These are phyloP conservation scores for Nitzschia putrida DNA, from an alignment of 108 stramenopile genomes.

Conservation along the genomic window DNA sequence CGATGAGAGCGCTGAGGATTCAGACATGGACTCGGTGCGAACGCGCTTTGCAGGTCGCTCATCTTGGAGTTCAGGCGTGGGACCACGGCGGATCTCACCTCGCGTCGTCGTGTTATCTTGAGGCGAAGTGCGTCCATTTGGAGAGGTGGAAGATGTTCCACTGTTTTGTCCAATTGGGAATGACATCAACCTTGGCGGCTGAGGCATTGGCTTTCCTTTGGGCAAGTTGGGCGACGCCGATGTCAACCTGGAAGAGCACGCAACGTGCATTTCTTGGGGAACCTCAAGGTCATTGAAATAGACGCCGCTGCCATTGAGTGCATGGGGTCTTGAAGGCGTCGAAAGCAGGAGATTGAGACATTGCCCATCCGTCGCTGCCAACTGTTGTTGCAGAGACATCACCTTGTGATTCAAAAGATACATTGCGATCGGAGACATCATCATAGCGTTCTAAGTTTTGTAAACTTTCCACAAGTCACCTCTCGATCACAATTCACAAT, in stretches of 20 bases:
- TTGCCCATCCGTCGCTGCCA: not conserved
- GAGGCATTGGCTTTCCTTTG: conserved; percentile 21
- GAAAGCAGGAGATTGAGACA: not conserved
- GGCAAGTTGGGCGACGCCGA: conserved; percentile 4
- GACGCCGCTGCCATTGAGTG: conserved; percentile 4
- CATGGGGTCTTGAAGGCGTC: not conserved
- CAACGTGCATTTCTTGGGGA: conserved; percentile 13
- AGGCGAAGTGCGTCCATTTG: not conserved
- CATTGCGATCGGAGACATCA: conserved; percentile 9
- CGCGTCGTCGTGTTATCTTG: not conserved
- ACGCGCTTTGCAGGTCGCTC: conserved; percentile 6
- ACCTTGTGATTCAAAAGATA: conserved; percentile 1
- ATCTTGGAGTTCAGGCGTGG: not conserved
- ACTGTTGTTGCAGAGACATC: not conserved
- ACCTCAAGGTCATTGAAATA: conserved; percentile 22
- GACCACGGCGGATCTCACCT: not conserved
- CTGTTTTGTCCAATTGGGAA: too few relatives aligned
- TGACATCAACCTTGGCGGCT: conserved; percentile 10
- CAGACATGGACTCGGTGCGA: not conserved
- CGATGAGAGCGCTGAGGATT: not conserved
- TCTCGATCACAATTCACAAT: too few relatives aligned
- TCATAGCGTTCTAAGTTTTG: not conserved
- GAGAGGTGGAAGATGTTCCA: too few relatives aligned
- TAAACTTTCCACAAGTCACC: too few relatives aligned
- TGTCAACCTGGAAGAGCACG: not conserved